phyloP scores from a whole-genome alignment of 2,329 filamentous ascomycete genomes.

The Fusarium zealandicum region DNA sequence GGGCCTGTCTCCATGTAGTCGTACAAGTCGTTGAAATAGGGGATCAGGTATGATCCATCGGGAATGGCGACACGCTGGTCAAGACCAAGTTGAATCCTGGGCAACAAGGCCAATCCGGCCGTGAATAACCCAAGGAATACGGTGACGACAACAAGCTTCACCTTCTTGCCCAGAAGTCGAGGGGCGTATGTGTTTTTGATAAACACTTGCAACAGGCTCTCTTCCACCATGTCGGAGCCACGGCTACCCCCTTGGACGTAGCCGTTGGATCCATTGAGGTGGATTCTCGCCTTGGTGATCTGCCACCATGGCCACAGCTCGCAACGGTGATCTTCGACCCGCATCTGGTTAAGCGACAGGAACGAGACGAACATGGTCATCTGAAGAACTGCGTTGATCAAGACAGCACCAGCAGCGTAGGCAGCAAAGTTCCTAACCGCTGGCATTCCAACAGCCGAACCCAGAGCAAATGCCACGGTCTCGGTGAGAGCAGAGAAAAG shows the following conservation, averaged over 20 bases:
- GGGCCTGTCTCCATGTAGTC: constrained; percentile 90
- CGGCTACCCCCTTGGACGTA: constrained; percentile 62
- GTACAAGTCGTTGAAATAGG: constrained; percentile 96
- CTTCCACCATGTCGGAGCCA: constrained; percentile 79
- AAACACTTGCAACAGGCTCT: constrained; percentile 83
- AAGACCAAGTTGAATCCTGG: constrained; percentile 83
- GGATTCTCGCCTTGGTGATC: constrained; percentile 75
- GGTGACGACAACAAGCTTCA: constrained; percentile 78
- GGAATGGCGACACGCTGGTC: constrained; percentile 96
- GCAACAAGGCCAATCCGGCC: constrained; percentile 82
- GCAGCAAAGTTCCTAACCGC: constrained; percentile 97
- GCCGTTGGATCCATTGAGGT: constrained; percentile 66
- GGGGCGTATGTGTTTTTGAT: constrained; percentile 92
- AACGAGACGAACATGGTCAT: constrained; percentile 97
- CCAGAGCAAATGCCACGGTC: constrained; percentile 90
- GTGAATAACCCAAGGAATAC: constrained; percentile 89
- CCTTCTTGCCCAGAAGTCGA: constrained; percentile 77
- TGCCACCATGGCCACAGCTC: constrained; percentile 93
- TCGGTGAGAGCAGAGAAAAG: constrained; percentile 94
- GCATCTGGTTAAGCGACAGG: constrained; percentile 86
- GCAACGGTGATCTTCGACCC: constrained; percentile 86
- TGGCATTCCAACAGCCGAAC: constrained; percentile 95
- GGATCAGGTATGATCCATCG: constrained; percentile 90
- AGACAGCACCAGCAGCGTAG: constrained; percentile 93
- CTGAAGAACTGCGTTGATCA: constrained; percentile 96